These are phyloP conservation scores for Diutina scorzettiae DNA, from an alignment of 1,139 yeast species.

Conservation along the genomic window DNA sequence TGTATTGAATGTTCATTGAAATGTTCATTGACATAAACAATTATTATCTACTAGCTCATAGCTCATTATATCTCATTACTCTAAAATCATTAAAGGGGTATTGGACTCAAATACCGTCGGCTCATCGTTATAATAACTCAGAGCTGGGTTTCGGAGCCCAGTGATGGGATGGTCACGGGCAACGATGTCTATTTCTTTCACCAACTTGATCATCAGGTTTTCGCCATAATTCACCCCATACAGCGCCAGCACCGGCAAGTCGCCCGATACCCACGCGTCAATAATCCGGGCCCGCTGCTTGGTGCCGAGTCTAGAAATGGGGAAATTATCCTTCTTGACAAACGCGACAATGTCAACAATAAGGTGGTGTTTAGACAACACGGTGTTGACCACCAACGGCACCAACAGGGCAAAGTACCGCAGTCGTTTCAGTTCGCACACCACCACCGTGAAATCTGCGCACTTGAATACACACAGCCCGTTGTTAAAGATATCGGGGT, in stretches of 20 bases:
- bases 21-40: too few species aligned
- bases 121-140: conserved; percentile 23
- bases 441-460: conserved; percentile 69
- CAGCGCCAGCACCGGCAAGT: conserved; percentile 30
- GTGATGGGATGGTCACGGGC: conserved; percentile 31
- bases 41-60: too few species aligned
- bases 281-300: conserved; percentile 67
- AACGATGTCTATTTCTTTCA: conserved; percentile 36
- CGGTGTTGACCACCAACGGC: conserved; percentile 70
- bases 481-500: conserved; percentile 42
- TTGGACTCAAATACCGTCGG: background rate
- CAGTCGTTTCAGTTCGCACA: conserved; percentile 51
- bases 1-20: too few species aligned
- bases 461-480: conserved; percentile 71
- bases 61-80: background rate
- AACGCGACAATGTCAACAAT: conserved; percentile 82
- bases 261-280: conserved; percentile 41
- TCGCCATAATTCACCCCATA: conserved; percentile 58
- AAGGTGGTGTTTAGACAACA: conserved; percentile 72
- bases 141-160: conserved; percentile 33
- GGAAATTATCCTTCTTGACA: conserved; percentile 52
- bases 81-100: background rate
- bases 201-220: conserved; percentile 41
- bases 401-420: conserved; percentile 61
- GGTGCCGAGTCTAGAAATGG: conserved; percentile 59